phyloP scores from a whole-genome alignment of 1,284 basidiomycete species.

The Ganoderma meredithae region DNA sequence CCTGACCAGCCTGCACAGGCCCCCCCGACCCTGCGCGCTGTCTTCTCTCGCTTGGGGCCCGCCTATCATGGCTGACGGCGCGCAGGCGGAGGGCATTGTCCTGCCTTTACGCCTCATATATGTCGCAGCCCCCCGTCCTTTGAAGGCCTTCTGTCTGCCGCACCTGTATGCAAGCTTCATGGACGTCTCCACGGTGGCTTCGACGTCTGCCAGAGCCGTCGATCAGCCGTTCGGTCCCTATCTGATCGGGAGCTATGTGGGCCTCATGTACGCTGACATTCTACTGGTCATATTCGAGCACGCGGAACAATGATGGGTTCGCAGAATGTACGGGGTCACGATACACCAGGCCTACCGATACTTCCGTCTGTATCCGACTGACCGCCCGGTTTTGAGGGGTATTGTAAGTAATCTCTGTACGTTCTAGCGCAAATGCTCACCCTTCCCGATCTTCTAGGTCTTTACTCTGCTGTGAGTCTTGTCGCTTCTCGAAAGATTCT shows the following conservation, averaged over 20 bases:
- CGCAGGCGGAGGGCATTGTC: not conserved
- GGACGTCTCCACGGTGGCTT: conserved; percentile 1
- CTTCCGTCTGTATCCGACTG: not conserved
- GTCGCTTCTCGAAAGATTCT: not conserved
- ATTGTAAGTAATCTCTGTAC: not conserved
- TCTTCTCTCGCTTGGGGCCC: not conserved
- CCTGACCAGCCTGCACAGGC: not conserved
- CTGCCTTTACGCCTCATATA: not conserved
- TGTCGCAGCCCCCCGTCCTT: not conserved
- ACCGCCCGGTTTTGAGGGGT: conserved; percentile 1
- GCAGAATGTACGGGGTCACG: conserved; percentile 4
- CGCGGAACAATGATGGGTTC: not conserved
- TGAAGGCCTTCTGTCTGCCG: conserved; percentile 1
- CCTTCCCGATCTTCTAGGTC: not conserved
- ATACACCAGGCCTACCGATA: conserved; percentile 2
- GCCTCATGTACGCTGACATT: not conserved
- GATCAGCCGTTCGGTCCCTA: conserved; percentile 5
- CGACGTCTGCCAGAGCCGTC: not conserved
- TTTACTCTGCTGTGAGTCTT: not conserved
- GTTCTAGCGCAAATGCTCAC: not conserved
- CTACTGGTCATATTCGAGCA: not conserved
- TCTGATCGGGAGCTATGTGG: conserved; percentile 5
- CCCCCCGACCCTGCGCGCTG: not conserved
- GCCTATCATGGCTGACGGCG: conserved; percentile 2
- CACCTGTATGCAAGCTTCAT: not conserved